A percentile compares a stretch with the other conserved stretches of the same genome.
Evolutionary conservation across 2,329 filamentous ascomycete genomes (phyloP).

Genomic region (Huntiella bhutanensis): DNA sequence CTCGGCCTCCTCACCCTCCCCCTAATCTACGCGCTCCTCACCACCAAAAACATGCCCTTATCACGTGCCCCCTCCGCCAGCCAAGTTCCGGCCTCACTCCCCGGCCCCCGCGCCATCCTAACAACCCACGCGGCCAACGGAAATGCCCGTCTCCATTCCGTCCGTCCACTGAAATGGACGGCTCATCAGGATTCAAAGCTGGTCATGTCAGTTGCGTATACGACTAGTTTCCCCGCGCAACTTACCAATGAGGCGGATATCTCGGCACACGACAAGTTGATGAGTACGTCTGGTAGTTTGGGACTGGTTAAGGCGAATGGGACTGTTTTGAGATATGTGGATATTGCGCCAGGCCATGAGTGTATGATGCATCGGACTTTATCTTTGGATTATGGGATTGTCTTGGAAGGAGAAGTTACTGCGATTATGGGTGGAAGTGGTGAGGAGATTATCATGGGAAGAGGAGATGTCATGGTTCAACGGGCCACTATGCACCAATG

Average conservation of each 20-base stretch:
- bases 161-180: constrained; percentile 12
- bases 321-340: constrained; percentile 28
- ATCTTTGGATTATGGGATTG: constrained; percentile 34
- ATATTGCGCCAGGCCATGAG: constrained; percentile 25
- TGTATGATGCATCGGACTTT: constrained; percentile 31
- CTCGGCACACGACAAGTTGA: constrained; percentile 18
- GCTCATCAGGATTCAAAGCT: constrained; percentile 18
- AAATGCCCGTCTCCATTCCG: constrained; percentile 12
- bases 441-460: constrained; percentile 24
- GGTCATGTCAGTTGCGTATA: constrained; percentile 24
- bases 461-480: constrained; percentile 37
- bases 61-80: constrained; percentile 5
- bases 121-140: constrained; percentile 10
- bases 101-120: constrained; percentile 10
- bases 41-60: neutral
- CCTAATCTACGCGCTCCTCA: constrained; percentile 2
- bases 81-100: constrained; percentile 8
- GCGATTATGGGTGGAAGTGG: constrained; percentile 31
- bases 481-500: constrained; percentile 36
- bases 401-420: constrained; percentile 34
- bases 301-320: constrained; percentile 19
- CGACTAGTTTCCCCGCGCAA: constrained; percentile 23
- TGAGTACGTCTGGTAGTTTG: constrained; percentile 14
- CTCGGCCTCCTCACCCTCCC: constrained; percentile 1
- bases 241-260: constrained; percentile 25